Percentiles rank a stretch among this genome's conserved stretches.
Conservation (phyloP, 148 eudicot genomes). For the Selenicereus undatus region DNA sequence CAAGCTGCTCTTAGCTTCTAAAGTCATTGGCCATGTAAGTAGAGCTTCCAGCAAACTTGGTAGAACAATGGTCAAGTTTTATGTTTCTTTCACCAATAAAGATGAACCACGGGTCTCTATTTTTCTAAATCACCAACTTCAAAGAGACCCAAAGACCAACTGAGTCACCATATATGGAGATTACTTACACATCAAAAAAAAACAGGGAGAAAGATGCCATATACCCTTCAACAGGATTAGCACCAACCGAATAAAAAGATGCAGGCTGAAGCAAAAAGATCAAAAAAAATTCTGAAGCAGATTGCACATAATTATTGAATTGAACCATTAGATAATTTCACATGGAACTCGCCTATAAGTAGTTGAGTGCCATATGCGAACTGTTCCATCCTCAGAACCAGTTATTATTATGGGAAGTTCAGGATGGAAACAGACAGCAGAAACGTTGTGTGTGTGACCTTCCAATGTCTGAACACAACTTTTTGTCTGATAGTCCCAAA, state of each 20-base stretch:
- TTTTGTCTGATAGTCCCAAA: conserved; percentile 92
- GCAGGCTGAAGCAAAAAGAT: neutral
- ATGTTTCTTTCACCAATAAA: neutral
- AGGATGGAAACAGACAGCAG: conserved; percentile 88
- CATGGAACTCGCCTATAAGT: conserved; percentile 55
- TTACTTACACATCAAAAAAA: neutral
- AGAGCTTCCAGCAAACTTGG: neutral
- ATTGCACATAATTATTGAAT: neutral
- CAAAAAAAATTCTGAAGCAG: neutral
- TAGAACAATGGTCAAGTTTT: neutral
- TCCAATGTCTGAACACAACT: conserved; percentile 89
- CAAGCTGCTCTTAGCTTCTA: too few species aligned
- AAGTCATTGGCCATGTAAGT: too few species aligned
- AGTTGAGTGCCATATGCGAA: conserved; percentile 87
- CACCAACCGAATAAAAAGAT: neutral
- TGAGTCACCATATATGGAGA: neutral
- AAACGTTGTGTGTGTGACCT: conserved; percentile 89
- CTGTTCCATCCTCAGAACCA: conserved; percentile 93
- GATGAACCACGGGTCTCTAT: neutral
- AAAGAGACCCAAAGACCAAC: neutral
- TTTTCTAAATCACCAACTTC: conserved; percentile 5
- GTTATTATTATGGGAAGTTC: conserved; percentile 86
- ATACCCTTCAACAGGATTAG: neutral
- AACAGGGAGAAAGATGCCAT: neutral
- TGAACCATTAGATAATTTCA: neutral